A percentile compares a stretch with the other conserved stretches of the same genome.
phyloP scores from a whole-genome alignment of 73 alveolate species.

The Effrenium voratum region DNA sequence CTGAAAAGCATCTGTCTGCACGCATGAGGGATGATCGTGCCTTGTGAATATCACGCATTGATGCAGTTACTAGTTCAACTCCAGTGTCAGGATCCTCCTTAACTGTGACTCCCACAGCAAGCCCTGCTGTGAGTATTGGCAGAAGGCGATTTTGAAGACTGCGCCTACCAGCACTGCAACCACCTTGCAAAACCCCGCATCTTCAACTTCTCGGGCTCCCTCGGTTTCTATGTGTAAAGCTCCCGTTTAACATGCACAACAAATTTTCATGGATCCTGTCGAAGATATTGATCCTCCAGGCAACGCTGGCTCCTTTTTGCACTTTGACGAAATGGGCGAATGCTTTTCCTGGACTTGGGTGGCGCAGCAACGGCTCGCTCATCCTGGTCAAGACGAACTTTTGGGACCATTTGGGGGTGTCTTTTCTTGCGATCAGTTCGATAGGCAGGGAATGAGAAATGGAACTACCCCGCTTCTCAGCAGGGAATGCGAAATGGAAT shows the following conservation, averaged over 20 bases:
- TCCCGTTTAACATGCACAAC: not conserved
- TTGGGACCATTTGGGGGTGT: not conserved
- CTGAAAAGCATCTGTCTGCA: not conserved
- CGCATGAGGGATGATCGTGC: not conserved
- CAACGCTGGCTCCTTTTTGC: not conserved
- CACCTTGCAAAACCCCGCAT: not conserved
- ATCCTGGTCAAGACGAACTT: not conserved
- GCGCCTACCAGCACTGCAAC: not conserved
- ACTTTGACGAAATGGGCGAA: not conserved
- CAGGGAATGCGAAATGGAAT: no score
- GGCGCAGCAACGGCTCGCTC: not conserved
- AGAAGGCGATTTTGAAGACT: not conserved
- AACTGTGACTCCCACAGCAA: not conserved
- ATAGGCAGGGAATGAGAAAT: no score
- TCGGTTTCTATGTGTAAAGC: not conserved
- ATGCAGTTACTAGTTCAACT: not conserved
- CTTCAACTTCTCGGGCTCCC: not conserved
- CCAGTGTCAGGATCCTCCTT: not conserved
- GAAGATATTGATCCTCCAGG: not conserved
- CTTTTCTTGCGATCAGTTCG: no score
- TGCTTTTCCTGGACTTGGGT: not conserved
- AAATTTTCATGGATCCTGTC: not conserved
- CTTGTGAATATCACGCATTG: not conserved
- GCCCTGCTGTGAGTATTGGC: not conserved
- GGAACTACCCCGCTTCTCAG: no score